Conservation (phyloP, 2,329 filamentous ascomycete species). For the Exophiala sp. region DNA sequence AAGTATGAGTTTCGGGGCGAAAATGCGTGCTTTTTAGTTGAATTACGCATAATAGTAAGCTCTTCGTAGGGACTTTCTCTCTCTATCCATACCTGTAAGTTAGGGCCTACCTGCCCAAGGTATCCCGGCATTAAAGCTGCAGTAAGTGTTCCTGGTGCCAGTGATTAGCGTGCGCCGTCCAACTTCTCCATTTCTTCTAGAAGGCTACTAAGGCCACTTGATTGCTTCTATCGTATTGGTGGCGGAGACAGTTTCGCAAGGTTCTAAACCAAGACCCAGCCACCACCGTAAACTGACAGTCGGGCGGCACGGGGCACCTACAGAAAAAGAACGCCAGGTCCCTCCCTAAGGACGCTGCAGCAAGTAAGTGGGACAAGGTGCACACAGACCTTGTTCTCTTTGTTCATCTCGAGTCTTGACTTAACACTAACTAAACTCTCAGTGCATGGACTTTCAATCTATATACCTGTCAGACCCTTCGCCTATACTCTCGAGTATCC, state of each 20-base stretch:
- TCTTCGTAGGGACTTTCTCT: too few species aligned
- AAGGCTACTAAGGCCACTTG: slow-evolving; percentile 4
- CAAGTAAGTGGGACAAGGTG: not conserved
- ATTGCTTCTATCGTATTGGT: not conserved
- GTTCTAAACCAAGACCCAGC: not conserved
- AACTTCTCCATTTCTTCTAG: not conserved
- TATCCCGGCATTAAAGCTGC: not conserved
- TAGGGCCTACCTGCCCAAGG: not conserved
- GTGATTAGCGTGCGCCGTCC: not conserved
- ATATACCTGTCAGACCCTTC: slow-evolving; percentile 5
- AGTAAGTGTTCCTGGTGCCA: not conserved
- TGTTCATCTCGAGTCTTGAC: not conserved
- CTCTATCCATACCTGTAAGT: too few species aligned
- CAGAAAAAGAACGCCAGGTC: not conserved
- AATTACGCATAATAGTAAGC: too few species aligned
- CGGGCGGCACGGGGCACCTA: not conserved
- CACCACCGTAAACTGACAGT: not conserved
- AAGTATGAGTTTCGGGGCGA: too few species aligned
- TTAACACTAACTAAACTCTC: not conserved
- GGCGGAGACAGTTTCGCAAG: not conserved
- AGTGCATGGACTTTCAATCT: slow-evolving; percentile 1
- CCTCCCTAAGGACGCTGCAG: not conserved
- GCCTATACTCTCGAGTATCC: not conserved
- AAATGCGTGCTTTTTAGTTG: too few species aligned
- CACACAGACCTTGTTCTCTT: not conserved